These are phyloP conservation scores for Trametes sp. DNA, from an alignment of 1,284 basidiomycete genomes.

Conservation along the genomic window DNA sequence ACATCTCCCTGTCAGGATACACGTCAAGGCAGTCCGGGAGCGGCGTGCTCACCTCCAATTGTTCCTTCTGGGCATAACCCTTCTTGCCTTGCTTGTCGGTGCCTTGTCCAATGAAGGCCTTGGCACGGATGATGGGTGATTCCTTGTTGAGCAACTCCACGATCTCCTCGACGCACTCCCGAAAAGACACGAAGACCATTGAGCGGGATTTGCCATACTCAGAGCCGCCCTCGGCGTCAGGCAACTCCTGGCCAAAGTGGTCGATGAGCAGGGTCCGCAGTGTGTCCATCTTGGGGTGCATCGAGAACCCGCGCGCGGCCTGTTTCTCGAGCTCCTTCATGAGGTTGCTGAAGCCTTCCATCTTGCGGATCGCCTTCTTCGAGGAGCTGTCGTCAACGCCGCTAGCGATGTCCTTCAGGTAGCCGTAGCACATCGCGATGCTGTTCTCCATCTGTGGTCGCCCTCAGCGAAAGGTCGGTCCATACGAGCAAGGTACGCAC, in stretches of 20 bases:
- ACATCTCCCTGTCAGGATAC: constrained; percentile 13
- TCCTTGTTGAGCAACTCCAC: constrained; percentile 81
- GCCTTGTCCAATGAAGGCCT: constrained; percentile 92
- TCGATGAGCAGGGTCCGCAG: constrained; percentile 80
- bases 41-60: constrained; percentile 71
- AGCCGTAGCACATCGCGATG: constrained; percentile 77
- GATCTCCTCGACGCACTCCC: constrained; percentile 92
- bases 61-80: constrained; percentile 92
- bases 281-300: constrained; percentile 95
- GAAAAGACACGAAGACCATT: constrained; percentile 96
- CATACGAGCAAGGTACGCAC: constrained; percentile 22
- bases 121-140: constrained; percentile 77
- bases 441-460: constrained; percentile 79
- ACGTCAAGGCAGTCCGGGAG: neutral
- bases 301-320: constrained; percentile 58
- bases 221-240: constrained; percentile 52
- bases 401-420: constrained; percentile 55
- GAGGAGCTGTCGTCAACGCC: constrained; percentile 42
- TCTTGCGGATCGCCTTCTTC: constrained; percentile 54
- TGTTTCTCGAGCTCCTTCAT: constrained; percentile 71
- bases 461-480: constrained; percentile 1
- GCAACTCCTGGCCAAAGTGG: constrained; percentile 75
- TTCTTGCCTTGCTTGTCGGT: constrained; percentile 86
- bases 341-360: constrained; percentile 67
- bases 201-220: constrained; percentile 64